Evolutionary conservation across 148 eudicot genomes (phyloP).

Genomic region (Fagopyrum homotropicum): DNA sequence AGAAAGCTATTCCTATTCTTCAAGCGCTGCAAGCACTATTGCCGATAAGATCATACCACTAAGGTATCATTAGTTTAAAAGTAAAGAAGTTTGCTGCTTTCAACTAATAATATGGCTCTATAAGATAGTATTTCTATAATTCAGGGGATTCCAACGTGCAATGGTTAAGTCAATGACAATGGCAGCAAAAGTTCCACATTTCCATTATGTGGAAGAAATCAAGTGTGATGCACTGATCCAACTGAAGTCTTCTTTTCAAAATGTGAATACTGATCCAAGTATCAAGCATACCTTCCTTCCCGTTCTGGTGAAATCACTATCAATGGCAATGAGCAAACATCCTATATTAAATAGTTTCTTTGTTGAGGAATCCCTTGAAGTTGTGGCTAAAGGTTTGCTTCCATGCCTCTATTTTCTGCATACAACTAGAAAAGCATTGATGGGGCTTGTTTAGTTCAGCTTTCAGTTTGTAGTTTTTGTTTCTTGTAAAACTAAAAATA

Average conservation of each 20-base stretch:
- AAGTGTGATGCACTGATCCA: conserved; percentile 62
- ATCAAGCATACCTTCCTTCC: conserved; percentile 93
- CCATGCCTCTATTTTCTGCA: neutral
- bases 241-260: conserved; percentile 73
- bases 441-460: neutral
- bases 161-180: conserved; percentile 96
- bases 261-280: conserved; percentile 62
- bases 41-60: conserved; percentile 53
- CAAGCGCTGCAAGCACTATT: conserved; percentile 26
- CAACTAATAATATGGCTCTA: neutral
- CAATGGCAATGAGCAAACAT: conserved; percentile 66
- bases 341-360: conserved; percentile 80
- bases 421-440: neutral
- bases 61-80: conserved; percentile 38
- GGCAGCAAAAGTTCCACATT: conserved; percentile 92
- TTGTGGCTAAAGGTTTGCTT: conserved; percentile 64
- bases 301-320: conserved; percentile 70
- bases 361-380: conserved; percentile 55
- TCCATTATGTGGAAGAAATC: conserved; percentile 89
- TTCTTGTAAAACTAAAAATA: no score
- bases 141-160: conserved; percentile 95
- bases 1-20: conserved; percentile 19
- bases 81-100: neutral
- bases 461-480: no score
- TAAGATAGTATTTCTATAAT: conserved; percentile 10